A percentile compares a stretch with the other conserved stretches of the same genome.
phyloP scores from a whole-genome alignment of 345 rosid species.

The Heritiera littoralis region DNA sequence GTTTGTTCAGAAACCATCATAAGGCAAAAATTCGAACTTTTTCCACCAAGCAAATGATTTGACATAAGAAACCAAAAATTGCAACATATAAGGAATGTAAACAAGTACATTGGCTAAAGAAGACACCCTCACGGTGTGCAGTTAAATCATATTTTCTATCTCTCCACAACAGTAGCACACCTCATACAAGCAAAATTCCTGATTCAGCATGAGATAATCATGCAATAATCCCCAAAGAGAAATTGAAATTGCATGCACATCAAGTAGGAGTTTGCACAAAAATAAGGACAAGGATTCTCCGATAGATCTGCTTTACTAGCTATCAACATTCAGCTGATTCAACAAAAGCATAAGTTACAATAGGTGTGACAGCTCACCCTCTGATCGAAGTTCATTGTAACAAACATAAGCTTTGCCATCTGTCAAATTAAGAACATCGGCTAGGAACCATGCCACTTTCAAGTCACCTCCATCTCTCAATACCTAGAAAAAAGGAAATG shows the following conservation, averaged over 20 bases:
- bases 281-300: background rate
- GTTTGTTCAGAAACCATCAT: background rate
- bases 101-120: background rate
- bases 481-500: slow-evolving; percentile 46
- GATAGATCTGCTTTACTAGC: slow-evolving; percentile 1
- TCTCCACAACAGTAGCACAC: background rate
- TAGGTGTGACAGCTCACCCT: slow-evolving; percentile 44
- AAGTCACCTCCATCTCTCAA: slow-evolving; percentile 67
- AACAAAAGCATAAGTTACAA: background rate
- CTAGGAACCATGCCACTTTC: slow-evolving; percentile 82
- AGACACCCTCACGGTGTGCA: background rate
- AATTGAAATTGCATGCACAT: background rate
- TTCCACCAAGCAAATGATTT: background rate
- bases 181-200: background rate
- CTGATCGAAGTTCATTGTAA: slow-evolving; percentile 60
- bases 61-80: background rate
- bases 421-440: slow-evolving; percentile 63
- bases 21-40: background rate
- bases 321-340: slow-evolving; percentile 7
- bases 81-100: background rate
- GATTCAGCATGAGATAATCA: background rate
- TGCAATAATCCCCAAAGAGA: background rate
- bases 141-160: background rate
- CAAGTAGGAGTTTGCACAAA: background rate
- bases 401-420: slow-evolving; percentile 79